Base-by-base conservation (phyloP, 805 yeast species). In the Kodamaea laetipori region DNA sequence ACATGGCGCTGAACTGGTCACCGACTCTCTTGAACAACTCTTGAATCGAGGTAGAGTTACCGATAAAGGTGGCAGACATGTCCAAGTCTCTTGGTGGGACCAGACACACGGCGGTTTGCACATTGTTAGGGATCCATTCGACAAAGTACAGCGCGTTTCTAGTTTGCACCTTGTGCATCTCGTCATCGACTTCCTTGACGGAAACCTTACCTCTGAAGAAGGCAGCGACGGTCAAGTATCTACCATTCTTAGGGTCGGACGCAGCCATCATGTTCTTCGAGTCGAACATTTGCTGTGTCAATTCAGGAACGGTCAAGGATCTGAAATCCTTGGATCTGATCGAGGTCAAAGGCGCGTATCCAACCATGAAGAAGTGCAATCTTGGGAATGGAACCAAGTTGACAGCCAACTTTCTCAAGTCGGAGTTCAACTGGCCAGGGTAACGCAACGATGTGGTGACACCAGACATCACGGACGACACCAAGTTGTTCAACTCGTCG, bases 201-300 rank as follows among this genome's bases (percentile, higher is more conserved):
- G 95, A 85, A 39, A 86, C 96, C 57, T 87, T 85, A 70, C 97
- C 97, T 68, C 97, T 81, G 75, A 88, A 90, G 74, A 90, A 86
- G 12, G 96, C 90, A 27, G 96, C 95, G 45, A 88, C 96, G 7
- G 97, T 87, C 64, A 90, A 75, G 69, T 90, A 90, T 64, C 95
- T 80, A 55, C 97, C 97, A 63, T 83, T 82, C 71, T 84, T 77
- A 55, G 96, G 96, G 67, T 90, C 90, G 15, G 92, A 80, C 37
- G 95, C 96, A 30, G 96, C 96, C 97, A 90, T 90, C 94, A 90
- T 86, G 69, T 88, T 90, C 65, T 81, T 84, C 44, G 95, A 78
- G 64, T 89, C 95, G 61, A 90, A 89, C 84, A 90, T 80, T 71
- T 90, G 97, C 71, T 87, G 95, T 37, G 96, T 87, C 59, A 90